A percentile compares a stretch with the other conserved stretches of the same genome.
Conservation (phyloP, 441 rosid genomes). For the Erodium moschatum region DNA sequence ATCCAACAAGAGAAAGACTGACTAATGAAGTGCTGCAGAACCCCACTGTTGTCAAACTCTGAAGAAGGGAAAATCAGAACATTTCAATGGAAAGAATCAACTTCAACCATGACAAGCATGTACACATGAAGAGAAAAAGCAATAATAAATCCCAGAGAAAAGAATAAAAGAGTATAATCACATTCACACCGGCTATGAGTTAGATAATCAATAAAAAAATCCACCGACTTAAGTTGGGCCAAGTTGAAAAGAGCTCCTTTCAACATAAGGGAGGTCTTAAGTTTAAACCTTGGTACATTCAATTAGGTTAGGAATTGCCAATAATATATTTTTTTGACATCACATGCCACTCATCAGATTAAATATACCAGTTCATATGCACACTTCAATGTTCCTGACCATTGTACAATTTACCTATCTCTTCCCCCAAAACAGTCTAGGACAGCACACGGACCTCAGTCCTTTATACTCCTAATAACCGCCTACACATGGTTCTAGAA, state of each 20-base stretch:
- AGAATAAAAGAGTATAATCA: neutral
- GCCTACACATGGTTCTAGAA: too few relatives aligned
- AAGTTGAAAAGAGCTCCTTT: too few relatives aligned
- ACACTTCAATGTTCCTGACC: neutral
- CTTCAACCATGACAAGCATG: slow-evolving; percentile 1
- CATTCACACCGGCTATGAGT: neutral
- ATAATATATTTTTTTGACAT: neutral
- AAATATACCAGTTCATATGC: neutral
- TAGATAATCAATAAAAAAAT: neutral
- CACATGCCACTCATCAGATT: neutral
- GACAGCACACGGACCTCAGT: neutral
- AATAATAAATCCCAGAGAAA: neutral
- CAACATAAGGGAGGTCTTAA: neutral
- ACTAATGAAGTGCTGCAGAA: slow-evolving; percentile 70
- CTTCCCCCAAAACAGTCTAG: slow-evolving; percentile 4
- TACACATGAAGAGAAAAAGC: neutral
- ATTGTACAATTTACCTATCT: neutral
- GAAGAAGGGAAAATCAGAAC: slow-evolving; percentile 20
- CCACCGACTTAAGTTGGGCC: too few relatives aligned
- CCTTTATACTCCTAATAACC: neutral
- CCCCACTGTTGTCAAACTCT: slow-evolving; percentile 73
- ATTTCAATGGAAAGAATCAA: slow-evolving; percentile 10
- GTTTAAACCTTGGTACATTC: too few relatives aligned
- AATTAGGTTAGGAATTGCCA: too few relatives aligned
- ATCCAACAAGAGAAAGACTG: slow-evolving; percentile 88